Base-by-base conservation (phyloP, 176 grass and related monocot species). In the Zoysia japonica region DNA sequence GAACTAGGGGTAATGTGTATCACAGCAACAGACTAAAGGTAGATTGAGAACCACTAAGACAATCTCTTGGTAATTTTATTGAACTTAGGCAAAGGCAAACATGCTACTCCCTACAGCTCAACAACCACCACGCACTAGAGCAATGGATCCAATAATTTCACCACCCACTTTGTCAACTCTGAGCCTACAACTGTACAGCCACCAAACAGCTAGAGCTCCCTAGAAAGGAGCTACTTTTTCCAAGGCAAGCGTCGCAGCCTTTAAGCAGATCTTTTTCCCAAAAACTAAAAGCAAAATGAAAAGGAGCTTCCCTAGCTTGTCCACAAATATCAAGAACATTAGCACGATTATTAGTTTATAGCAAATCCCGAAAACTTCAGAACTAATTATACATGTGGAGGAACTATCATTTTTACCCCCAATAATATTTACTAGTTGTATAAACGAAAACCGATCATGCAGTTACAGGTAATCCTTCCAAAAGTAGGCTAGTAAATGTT, bases 151-250 rank as follows among this genome's bases (percentile, higher is more conserved):
- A 89, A 86, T 89, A 89, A 85, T 89, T 74, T 74, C 51, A 89
- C 44, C 78, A 89, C 60, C 83, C 82, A 82, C 83, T 76, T 81
- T 89, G 61, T 82, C 70, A 68, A 43, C 39, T 69, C 16, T 65
- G 65, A 80, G 77, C 57, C 73, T 85, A 85, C 83, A 82, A 78
- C 78, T 75, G 84, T 85, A 85, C 78, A 89, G 82, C 73, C 78
- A 89, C 83, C 66, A 44, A 65, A 82, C 28, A 28, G 28, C 76
- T 43, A 77, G 73, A 77, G 53, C 68, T 52, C 60, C 57, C 82
- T 53, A 74, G 71, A 85, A 82, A 68, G 83, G 61, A 78, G 46
- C 87, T 61, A 69, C 78, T 63, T 86, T 78, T 88, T 68, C 53
- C 3, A 14, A 73, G 53, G 67, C 80, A 85, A 78, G 67, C 37